Evolutionary conservation across 495 filamentous ascomycete species (phyloP), one percentile per base, ranked within the genome.

Genomic region (Aspergillus panamensis): DNA sequence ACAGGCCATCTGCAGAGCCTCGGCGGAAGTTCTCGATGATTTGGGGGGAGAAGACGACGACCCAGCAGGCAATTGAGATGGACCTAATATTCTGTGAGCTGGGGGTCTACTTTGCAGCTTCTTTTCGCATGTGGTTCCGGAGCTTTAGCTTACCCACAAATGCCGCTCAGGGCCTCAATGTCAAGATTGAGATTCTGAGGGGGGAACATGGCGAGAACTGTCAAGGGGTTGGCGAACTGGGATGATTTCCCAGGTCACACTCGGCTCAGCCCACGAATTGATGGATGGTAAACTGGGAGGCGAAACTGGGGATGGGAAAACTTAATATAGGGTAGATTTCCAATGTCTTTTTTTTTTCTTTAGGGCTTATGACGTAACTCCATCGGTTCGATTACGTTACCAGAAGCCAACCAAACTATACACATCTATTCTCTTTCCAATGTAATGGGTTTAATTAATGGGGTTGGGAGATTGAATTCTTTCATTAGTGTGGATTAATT

Each of bases 51-150:
- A 96, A 98, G 37, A 98, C 94, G 29, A 97, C 91, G 17, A 98
- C 87, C 94, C 94, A 98, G 67, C 92, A 96, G 44, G 92, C 91
- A 64, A 98, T 96, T 21, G 90, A 94, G 60, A 98, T 92, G 3
- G 92, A 96, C 8, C 89, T 92, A 21, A n/a, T 33, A 45, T n/a
- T 45, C 29, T 8, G 37, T 62, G 53, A 69, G 57, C 30, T 45
- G 47, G 29, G 30, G 7, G 25, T 25, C 25, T 25, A 25, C 25
- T 25, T 25, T 25, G 8, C 7, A 20, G 42, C 42, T 20, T 20
- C 9, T 21, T 45, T 20, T 7, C 19, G 16, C 8, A 16, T 16
- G 14, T 44, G 42, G 42, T 17, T 25, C 25, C 25, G 59, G 13
- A 31, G 12, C 8, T 32, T 7, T 29, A 31, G 56, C 61, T 53